These are phyloP conservation scores for Caloboletus inedulis DNA, from an alignment of 1,284 basidiomycete species.

Conservation along the genomic window DNA sequence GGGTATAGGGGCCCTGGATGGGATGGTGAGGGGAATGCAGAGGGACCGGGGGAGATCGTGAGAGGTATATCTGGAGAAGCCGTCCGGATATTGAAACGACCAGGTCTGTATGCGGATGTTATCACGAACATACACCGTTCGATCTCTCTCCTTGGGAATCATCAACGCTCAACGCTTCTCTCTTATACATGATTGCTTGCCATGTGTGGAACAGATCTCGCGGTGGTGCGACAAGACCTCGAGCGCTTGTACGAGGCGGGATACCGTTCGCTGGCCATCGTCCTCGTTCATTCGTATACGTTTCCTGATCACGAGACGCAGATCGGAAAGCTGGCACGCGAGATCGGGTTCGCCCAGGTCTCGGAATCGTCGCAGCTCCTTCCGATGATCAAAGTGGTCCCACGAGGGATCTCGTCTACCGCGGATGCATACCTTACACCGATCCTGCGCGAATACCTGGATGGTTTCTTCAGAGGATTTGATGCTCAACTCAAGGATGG, in stretches of 20 bases:
- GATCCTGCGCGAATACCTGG: slow-evolving; percentile 81
- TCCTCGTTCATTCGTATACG: slow-evolving; percentile 91
- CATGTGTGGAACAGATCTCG: slow-evolving; percentile 43
- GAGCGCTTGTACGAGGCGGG: slow-evolving; percentile 70
- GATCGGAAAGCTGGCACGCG: slow-evolving; percentile 71
- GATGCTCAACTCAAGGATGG: slow-evolving; percentile 61
- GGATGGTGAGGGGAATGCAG: slow-evolving; percentile 63
- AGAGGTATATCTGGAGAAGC: slow-evolving; percentile 88
- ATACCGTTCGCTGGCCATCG: slow-evolving; percentile 82
- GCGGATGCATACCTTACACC: slow-evolving; percentile 98
- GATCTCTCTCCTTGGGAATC: background rate
- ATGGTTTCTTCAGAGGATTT: slow-evolving; percentile 90
- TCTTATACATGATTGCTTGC: background rate
- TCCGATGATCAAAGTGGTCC: slow-evolving; percentile 95
- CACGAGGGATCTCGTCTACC: slow-evolving; percentile 87
- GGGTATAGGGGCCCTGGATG: slow-evolving; percentile 75
- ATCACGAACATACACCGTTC: background rate
- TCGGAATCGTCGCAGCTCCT: slow-evolving; percentile 86
- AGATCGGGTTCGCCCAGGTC: slow-evolving; percentile 83
- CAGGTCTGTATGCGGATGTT: slow-evolving; percentile 42
- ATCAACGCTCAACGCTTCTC: slow-evolving; percentile 4
- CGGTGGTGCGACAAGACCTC: slow-evolving; percentile 55
- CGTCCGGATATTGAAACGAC: slow-evolving; percentile 78
- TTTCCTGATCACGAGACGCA: slow-evolving; percentile 78
- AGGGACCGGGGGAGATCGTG: slow-evolving; percentile 78